phyloP scores from a whole-genome alignment of 306 rosid genomes.

The Hippophae gyantsensis region DNA sequence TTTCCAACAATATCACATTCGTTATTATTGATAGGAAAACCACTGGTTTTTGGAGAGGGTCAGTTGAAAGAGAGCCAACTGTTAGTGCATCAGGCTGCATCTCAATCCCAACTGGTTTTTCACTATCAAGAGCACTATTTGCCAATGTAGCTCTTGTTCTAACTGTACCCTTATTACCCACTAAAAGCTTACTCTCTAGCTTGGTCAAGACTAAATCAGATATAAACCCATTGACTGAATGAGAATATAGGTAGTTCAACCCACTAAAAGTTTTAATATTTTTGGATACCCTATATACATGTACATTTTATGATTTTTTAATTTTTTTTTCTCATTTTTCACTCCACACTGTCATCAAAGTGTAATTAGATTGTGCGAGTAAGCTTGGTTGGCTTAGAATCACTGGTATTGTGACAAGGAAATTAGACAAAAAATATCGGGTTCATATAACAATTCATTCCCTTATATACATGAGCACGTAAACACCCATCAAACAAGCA shows the following conservation, averaged over 20 bases:
- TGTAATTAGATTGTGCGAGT: no score
- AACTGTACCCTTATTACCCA: slow-evolving; percentile 22
- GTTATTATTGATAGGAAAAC: slow-evolving; percentile 32
- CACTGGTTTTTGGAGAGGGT: slow-evolving; percentile 19
- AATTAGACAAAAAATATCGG: no score
- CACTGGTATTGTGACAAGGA: no score
- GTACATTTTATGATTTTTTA: no score
- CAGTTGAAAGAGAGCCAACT: slow-evolving; percentile 29
- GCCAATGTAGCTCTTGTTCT: slow-evolving; percentile 40
- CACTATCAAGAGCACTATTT: slow-evolving; percentile 12
- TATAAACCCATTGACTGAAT: slow-evolving; percentile 11
- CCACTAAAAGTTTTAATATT: slow-evolving; percentile 36
- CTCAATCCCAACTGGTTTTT: slow-evolving; percentile 26
- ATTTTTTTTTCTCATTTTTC: no score
- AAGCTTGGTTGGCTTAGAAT: no score
- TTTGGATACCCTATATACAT: slow-evolving; percentile 40
- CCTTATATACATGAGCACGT: no score
- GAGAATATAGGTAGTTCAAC: slow-evolving; percentile 16
- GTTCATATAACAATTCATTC: no score
- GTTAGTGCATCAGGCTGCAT: slow-evolving; percentile 31
- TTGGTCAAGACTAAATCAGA: slow-evolving; percentile 27
- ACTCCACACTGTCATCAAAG: no score
- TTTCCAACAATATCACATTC: slow-evolving; percentile 61
- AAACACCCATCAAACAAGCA: no score
- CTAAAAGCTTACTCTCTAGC: slow-evolving; percentile 28